Evolutionary conservation across 805 yeast species (phyloP).

Genomic region (Saccharomyces eubayanus): DNA sequence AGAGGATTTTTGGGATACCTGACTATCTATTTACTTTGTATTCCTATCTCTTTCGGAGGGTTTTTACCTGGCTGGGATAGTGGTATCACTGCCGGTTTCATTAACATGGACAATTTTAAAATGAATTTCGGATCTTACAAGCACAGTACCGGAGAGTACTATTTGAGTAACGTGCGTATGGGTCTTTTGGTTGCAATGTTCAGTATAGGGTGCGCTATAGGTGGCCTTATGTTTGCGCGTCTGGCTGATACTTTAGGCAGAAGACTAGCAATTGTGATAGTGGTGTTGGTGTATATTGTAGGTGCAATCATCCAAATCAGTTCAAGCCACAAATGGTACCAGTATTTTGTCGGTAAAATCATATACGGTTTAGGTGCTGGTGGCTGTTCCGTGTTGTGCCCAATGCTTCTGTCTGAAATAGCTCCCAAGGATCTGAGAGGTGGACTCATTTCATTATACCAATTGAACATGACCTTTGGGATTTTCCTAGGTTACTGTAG

Average conservation of each 20-base stretch:
- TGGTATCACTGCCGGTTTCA: constrained; percentile 59
- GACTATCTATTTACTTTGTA: constrained; percentile 23
- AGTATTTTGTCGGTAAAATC: constrained; percentile 34
- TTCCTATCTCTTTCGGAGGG: constrained; percentile 50
- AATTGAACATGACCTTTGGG: constrained; percentile 50
- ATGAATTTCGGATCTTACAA: constrained; percentile 41
- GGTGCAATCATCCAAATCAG: constrained; percentile 54
- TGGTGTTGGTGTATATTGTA: constrained; percentile 47
- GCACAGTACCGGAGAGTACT: constrained; percentile 35
- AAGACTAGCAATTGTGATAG: constrained; percentile 44
- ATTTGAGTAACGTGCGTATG: constrained; percentile 38
- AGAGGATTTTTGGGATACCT: background rate
- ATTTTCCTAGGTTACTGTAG: constrained; percentile 57
- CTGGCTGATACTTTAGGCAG: constrained; percentile 50
- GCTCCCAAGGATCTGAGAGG: constrained; percentile 59
- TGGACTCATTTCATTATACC: constrained; percentile 50
- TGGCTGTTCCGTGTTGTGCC: constrained; percentile 56
- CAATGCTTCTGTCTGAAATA: constrained; percentile 55
- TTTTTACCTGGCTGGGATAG: constrained; percentile 63
- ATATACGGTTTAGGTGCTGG: constrained; percentile 70
- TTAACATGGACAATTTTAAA: constrained; percentile 47
- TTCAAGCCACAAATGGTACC: constrained; percentile 36
- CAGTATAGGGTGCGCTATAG: constrained; percentile 4
- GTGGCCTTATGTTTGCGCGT: constrained; percentile 41
- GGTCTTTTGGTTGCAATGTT: constrained; percentile 45